Evolutionary conservation across 2,329 filamentous ascomycete species (phyloP).

Genomic region (Cryphonectria radicalis): DNA sequence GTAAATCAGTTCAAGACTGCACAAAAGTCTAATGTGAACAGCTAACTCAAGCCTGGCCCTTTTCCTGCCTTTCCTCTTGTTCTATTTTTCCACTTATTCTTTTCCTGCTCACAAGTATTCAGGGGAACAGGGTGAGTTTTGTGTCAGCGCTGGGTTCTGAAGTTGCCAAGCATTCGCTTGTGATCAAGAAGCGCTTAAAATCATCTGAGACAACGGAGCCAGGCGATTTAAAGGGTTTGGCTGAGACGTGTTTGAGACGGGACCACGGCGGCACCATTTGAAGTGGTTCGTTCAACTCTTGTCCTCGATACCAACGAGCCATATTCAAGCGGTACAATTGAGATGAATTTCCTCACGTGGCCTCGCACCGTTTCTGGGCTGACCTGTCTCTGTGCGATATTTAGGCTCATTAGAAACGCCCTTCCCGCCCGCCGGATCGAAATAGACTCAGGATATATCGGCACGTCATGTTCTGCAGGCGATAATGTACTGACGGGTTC

Average conservation of each 20-base stretch:
- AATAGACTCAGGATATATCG: conserved; percentile 2
- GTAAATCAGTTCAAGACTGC: background rate
- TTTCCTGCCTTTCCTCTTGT: background rate
- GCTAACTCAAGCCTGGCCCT: background rate
- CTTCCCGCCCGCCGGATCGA: background rate
- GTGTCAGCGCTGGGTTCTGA: background rate
- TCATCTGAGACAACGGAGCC: background rate
- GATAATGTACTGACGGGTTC: background rate
- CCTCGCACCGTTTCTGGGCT: background rate
- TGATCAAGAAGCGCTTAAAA: background rate
- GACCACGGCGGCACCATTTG: background rate
- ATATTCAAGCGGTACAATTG: background rate
- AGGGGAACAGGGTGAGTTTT: background rate
- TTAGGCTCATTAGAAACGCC: background rate
- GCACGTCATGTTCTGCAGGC: background rate
- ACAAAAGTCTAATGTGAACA: background rate
- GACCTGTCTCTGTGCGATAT: background rate
- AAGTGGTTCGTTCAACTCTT: background rate
- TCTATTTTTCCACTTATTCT: background rate
- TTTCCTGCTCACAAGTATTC: background rate
- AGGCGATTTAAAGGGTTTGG: background rate
- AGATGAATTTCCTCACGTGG: background rate
- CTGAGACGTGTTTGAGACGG: conserved; percentile 5
- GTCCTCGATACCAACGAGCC: background rate
- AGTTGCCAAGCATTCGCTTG: conserved; percentile 2